Evolutionary conservation across 2,329 filamentous ascomycete genomes (phyloP).

Genomic region (Aquanectria penicillioides): DNA sequence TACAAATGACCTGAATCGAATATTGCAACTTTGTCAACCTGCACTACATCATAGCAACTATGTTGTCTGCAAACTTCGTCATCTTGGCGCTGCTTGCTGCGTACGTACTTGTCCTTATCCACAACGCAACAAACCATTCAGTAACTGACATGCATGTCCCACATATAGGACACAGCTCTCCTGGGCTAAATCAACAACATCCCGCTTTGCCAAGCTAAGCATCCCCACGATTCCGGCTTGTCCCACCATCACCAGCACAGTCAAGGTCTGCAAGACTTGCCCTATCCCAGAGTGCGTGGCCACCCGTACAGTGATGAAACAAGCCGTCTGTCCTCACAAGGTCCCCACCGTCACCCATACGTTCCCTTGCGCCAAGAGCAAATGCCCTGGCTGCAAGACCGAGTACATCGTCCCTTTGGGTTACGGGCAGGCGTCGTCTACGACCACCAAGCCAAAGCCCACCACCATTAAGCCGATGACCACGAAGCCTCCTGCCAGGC

Average conservation of each 20-base stretch:
- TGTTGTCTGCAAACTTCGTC: constrained; percentile 13
- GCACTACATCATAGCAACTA: not conserved
- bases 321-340: constrained; percentile 41
- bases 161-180: not conserved
- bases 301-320: constrained; percentile 45
- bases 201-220: not conserved
- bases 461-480: constrained; percentile 16
- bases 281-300: constrained; percentile 44
- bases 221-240: constrained; percentile 32
- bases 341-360: constrained; percentile 41
- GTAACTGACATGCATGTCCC: too few species aligned
- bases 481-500: constrained; percentile 12
- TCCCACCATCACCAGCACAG: constrained; percentile 47
- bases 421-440: constrained; percentile 21
- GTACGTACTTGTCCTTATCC: not conserved
- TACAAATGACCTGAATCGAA: too few species aligned
- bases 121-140: not conserved
- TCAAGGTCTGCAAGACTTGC: constrained; percentile 47
- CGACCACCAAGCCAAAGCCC: constrained; percentile 14
- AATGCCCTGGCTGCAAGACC: constrained; percentile 39
- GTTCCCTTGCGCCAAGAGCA: constrained; percentile 35
- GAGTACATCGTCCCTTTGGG: constrained; percentile 34
- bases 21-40: too few species aligned
- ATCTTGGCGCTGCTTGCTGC: constrained; percentile 4
- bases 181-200: not conserved